phyloP scores from a whole-genome alignment of 2,329 filamentous ascomycete species.

The Dactylellina sp. region DNA sequence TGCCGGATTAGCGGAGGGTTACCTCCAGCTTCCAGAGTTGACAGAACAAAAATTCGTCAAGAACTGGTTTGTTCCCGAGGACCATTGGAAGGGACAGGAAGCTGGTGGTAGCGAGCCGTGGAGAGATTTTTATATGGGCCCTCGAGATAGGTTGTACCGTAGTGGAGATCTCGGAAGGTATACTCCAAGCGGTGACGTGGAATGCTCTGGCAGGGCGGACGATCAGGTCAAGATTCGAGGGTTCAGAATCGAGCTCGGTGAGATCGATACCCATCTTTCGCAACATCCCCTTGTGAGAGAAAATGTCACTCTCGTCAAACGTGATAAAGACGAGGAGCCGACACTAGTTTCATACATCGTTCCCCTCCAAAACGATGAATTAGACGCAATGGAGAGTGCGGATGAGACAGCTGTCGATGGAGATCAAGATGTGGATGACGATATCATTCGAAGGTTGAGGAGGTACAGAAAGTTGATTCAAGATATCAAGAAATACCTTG shows the following conservation, averaged over 20 bases:
- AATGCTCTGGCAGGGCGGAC: conserved; percentile 83
- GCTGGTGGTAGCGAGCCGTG: conserved; percentile 74
- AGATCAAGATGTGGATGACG: conserved; percentile 69
- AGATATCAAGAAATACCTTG: conserved; percentile 75
- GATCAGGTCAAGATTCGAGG: conserved; percentile 95
- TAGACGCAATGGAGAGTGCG: conserved; percentile 60
- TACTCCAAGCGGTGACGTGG: conserved; percentile 76
- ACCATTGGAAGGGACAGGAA: conserved; percentile 74
- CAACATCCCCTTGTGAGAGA: conserved; percentile 81
- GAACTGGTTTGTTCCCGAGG: conserved; percentile 86
- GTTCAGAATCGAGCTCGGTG: conserved; percentile 92
- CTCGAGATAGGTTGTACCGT: conserved; percentile 85
- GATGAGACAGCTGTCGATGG: conserved; percentile 69
- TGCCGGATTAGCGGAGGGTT: conserved; percentile 84
- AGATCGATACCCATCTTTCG: conserved; percentile 87
- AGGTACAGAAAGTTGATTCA: conserved; percentile 73
- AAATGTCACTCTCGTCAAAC: conserved; percentile 84
- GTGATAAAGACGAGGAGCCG: conserved; percentile 85
- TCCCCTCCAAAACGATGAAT: conserved; percentile 65
- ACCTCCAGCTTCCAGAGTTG: conserved; percentile 71
- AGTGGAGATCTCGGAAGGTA: conserved; percentile 88
- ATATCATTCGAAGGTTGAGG: conserved; percentile 70
- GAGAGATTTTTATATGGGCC: conserved; percentile 81
- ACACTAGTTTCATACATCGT: conserved; percentile 91
- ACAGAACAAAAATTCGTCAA: conserved; percentile 81